Base-by-base conservation (phyloP, 352 stramenopile genomes). In the Pythium coloratum region DNA sequence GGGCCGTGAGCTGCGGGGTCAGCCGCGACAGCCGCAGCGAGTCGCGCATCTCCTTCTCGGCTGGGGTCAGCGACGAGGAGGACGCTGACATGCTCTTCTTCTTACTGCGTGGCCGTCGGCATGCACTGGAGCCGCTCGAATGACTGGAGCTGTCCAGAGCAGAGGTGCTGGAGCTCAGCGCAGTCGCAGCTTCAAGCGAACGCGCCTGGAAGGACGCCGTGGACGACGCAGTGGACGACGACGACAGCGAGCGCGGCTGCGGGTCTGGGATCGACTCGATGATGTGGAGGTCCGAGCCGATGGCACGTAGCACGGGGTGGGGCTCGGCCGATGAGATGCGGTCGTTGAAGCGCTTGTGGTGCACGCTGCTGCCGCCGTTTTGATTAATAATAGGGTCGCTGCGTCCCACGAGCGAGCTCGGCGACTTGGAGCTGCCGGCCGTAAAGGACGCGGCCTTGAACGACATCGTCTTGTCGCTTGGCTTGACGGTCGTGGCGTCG, bases 11-110 rank as follows among this genome's bases (percentile, higher is more conserved):
- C 55, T 86, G 82, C 14, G 73, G 80, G 47, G 74, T 91, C 3
- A 91, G 64, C 16, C 77, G 81, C 4, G 81, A 89, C 57, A 88
- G 77, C 2, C 78, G 77, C 59, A 87, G 77, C 7, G 77, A 81
- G 16, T 77, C 75, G 47, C 67, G 82, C 56, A 78, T 61, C 10
- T 86, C 80, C 24, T 78, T 81, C 1, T 78, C 76, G 13, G 82
- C 81, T 46, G 67, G 64, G 3, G 76, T 71, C 53, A 67, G 58
- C 59, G 53, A 67, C 44, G 42, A 53, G 32, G 58, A 62, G 26
- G 58, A 73, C 50, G 57, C 42, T n/a, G 63, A 70, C 54, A 70
- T 47, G 55, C 42, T 68, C 50, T 69, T 69, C 49, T 69, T 69
- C 49, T 66, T 69, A 38, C 36, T 55, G 28, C 66, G 59, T 4